phyloP scores from a whole-genome alignment of 2,329 filamentous ascomycete genomes.

The Cadophora luteo-olivacea region DNA sequence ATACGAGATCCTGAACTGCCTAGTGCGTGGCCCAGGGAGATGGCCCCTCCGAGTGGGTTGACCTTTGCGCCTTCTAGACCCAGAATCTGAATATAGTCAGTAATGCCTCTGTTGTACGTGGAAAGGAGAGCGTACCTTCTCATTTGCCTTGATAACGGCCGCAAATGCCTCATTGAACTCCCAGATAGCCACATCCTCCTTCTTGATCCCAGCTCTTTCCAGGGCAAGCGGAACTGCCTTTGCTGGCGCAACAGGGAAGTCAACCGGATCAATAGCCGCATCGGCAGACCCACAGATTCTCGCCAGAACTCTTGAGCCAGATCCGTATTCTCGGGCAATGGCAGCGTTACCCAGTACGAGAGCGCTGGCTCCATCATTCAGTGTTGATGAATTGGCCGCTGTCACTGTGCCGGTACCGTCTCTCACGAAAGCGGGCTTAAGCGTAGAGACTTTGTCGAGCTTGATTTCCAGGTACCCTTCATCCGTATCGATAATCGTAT shows the following conservation, averaged over 20 bases:
- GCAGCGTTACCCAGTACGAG: slow-evolving; percentile 84
- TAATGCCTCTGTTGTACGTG: neutral
- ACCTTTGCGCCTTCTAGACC: slow-evolving; percentile 80
- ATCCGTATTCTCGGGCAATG: slow-evolving; percentile 80
- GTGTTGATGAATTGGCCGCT: slow-evolving; percentile 89
- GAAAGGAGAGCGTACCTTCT: slow-evolving; percentile 64
- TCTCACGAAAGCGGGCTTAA: slow-evolving; percentile 90
- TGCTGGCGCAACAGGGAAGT: slow-evolving; percentile 92
- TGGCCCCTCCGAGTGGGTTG: slow-evolving; percentile 89
- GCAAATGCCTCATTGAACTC: slow-evolving; percentile 99
- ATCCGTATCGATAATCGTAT: slow-evolving; percentile 78
- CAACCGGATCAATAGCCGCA: slow-evolving; percentile 87
- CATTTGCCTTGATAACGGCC: slow-evolving; percentile 92
- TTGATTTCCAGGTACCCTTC: slow-evolving; percentile 91
- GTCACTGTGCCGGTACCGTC: slow-evolving; percentile 91
- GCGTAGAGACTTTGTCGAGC: slow-evolving; percentile 80
- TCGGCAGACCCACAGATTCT: slow-evolving; percentile 86
- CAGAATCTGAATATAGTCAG: slow-evolving; percentile 49
- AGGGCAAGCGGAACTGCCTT: slow-evolving; percentile 92
- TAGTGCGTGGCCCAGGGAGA: slow-evolving; percentile 88
- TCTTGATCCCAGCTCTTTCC: slow-evolving; percentile 85
- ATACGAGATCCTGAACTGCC: slow-evolving; percentile 94
- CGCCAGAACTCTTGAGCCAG: slow-evolving; percentile 82
- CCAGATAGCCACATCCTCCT: slow-evolving; percentile 92
- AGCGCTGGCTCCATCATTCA: slow-evolving; percentile 94